Percentiles rank a stretch among this genome's conserved stretches.
Conservation (phyloP, 2,329 filamentous ascomycete genomes). For the Colletotrichum noveboracense region DNA sequence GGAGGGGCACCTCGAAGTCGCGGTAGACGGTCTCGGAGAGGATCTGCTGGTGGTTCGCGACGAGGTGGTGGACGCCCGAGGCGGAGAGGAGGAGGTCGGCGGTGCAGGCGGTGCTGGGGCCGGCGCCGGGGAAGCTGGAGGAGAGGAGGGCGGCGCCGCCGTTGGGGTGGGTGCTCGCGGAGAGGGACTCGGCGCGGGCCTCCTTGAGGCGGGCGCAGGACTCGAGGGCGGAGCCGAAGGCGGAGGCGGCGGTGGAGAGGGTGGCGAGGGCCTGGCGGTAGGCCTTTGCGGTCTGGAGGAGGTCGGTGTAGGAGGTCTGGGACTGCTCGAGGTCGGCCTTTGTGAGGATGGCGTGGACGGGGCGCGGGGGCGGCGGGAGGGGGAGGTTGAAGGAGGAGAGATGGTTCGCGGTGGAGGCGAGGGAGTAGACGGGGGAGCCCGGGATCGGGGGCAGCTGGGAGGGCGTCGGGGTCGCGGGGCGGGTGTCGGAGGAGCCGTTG, state of each 20-base stretch:
- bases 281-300: slow-evolving; percentile 65
- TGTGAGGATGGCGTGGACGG: slow-evolving; percentile 64
- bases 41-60: slow-evolving; percentile 75
- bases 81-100: slow-evolving; percentile 67
- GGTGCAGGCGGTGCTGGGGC: slow-evolving; percentile 57
- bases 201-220: slow-evolving; percentile 73
- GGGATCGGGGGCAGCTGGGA: slow-evolving; percentile 67
- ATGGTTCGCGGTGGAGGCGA: slow-evolving; percentile 67
- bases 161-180: slow-evolving; percentile 34
- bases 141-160: slow-evolving; percentile 33
- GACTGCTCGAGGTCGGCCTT: slow-evolving; percentile 68
- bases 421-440: slow-evolving; percentile 66
- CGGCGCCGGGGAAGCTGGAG: slow-evolving; percentile 49
- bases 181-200: slow-evolving; percentile 63
- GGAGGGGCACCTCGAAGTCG: slow-evolving; percentile 69
- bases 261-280: slow-evolving; percentile 68
- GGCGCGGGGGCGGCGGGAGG: slow-evolving; percentile 63
- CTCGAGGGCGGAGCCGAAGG: slow-evolving; percentile 70
- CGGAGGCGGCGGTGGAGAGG: slow-evolving; percentile 65
- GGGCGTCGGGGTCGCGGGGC: slow-evolving; percentile 44
- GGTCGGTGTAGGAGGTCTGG: slow-evolving; percentile 66
- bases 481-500: slow-evolving; percentile 37
- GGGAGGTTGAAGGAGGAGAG: slow-evolving; percentile 65
- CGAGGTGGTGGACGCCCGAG: slow-evolving; percentile 69
- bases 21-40: slow-evolving; percentile 72